Conservation (phyloP, 2,329 filamentous ascomycete genomes). For the Daldinia sp. region DNA sequence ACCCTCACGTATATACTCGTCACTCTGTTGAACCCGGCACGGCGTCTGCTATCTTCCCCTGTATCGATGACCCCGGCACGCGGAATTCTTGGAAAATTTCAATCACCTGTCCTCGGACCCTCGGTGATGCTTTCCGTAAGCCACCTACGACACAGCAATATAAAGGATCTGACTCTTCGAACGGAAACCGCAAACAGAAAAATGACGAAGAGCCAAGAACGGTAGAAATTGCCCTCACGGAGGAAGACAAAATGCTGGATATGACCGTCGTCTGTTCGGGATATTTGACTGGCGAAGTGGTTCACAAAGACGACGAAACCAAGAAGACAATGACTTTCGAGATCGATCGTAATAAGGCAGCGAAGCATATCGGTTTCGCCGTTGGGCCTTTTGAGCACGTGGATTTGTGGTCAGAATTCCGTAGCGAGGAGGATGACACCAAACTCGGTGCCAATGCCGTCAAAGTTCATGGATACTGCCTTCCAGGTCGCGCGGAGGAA, state of each 20-base stretch:
- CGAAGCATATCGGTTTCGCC: slow-evolving; percentile 91
- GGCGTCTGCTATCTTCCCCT: slow-evolving; percentile 89
- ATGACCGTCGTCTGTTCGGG: slow-evolving; percentile 92
- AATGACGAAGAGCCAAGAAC: slow-evolving; percentile 50
- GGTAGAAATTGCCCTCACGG: slow-evolving; percentile 57
- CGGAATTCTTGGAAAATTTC: slow-evolving; percentile 88
- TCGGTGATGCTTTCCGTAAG: slow-evolving; percentile 76
- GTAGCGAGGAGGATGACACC: slow-evolving; percentile 90
- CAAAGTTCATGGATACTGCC: slow-evolving; percentile 88
- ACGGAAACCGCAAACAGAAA: slow-evolving; percentile 50
- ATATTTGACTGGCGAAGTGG: slow-evolving; percentile 82
- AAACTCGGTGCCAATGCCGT: slow-evolving; percentile 88
- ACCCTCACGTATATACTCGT: slow-evolving; percentile 90
- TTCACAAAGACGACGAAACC: slow-evolving; percentile 77
- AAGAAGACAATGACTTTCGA: slow-evolving; percentile 91
- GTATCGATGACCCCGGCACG: slow-evolving; percentile 84
- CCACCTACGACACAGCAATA: slow-evolving; percentile 51
- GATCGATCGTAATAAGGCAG: slow-evolving; percentile 76
- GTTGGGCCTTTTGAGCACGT: slow-evolving; percentile 95
- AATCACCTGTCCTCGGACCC: slow-evolving; percentile 83
- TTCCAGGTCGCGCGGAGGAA: slow-evolving; percentile 83
- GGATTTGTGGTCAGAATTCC: slow-evolving; percentile 83
- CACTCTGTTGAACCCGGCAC: slow-evolving; percentile 81
- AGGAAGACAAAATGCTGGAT: slow-evolving; percentile 87
- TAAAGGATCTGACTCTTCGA: slow-evolving; percentile 37